Evolutionary conservation across 352 stramenopile genomes (phyloP).

Genomic region (Phytophthora sansomeana): DNA sequence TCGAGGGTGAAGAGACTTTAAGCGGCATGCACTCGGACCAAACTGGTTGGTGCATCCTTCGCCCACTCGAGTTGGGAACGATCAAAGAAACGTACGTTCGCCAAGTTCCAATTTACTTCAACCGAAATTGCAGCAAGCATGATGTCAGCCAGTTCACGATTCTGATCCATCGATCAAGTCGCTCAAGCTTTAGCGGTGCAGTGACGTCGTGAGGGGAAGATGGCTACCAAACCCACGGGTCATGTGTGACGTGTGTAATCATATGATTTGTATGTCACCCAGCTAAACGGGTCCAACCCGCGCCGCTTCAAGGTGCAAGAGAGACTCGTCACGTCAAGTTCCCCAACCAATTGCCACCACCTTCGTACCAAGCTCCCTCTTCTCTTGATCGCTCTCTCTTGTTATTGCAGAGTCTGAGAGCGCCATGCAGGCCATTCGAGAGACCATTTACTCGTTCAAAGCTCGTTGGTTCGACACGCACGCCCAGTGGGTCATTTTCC

Average conservation of each 20-base stretch:
- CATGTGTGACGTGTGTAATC: too few relatives aligned
- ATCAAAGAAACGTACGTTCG: slow-evolving; percentile 25
- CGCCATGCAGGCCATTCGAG: slow-evolving; percentile 67
- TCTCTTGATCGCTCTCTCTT: not conserved
- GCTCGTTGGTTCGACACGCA: slow-evolving; percentile 83
- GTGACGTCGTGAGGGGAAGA: too few relatives aligned
- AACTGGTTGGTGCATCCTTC: slow-evolving; percentile 24
- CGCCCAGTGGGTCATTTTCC: slow-evolving; percentile 56
- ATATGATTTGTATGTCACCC: too few relatives aligned
- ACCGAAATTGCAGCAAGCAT: not conserved
- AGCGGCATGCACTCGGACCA: slow-evolving; percentile 24
- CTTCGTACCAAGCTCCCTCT: not conserved
- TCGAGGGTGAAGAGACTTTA: slow-evolving; percentile 22
- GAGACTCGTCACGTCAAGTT: too few relatives aligned
- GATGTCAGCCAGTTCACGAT: slow-evolving; percentile 14
- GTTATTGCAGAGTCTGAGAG: not conserved
- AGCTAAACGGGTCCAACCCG: too few relatives aligned
- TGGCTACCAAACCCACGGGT: too few relatives aligned
- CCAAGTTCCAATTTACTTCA: slow-evolving; percentile 13
- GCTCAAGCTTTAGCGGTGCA: too few relatives aligned
- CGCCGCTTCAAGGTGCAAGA: too few relatives aligned
- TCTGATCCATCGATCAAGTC: slow-evolving; percentile 5
- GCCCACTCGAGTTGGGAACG: slow-evolving; percentile 6
- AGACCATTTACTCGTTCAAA: slow-evolving; percentile 87
- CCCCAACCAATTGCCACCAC: too few relatives aligned